Conservation (phyloP, 352 stramenopile genomes). For the Globisporangium heterothallicum region DNA sequence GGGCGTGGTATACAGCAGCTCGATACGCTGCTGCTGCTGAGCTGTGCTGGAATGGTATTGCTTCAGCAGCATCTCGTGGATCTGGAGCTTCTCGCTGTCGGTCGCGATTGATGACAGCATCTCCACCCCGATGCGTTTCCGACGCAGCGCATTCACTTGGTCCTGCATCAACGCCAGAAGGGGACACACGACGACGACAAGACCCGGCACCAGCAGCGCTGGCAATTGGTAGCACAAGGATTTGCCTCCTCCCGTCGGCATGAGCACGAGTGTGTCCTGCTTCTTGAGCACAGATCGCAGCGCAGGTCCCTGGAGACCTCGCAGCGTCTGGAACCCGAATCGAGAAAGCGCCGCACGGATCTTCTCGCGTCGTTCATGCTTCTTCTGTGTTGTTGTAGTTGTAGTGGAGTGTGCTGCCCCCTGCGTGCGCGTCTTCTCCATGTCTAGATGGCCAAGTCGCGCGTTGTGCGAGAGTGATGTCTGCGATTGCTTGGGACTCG, state of each 20-base stretch:
- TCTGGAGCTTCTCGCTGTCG: constrained; percentile 20
- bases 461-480: too few relatives aligned
- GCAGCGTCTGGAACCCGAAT: constrained; percentile 40
- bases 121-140: constrained; percentile 37
- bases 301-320: constrained; percentile 35
- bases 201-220: constrained; percentile 30
- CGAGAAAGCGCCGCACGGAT: constrained; percentile 39
- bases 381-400: too few relatives aligned
- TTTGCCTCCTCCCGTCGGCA: constrained; percentile 97
- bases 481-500: too few relatives aligned
- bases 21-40: constrained; percentile 18
- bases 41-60: constrained; percentile 9
- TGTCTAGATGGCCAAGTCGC: too few relatives aligned
- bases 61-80: constrained; percentile 23
- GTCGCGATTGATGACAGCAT: constrained; percentile 51
- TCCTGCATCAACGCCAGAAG: constrained; percentile 88
- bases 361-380: constrained; percentile 35
- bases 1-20: constrained; percentile 86
- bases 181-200: constrained; percentile 87
- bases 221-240: constrained; percentile 95
- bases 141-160: constrained; percentile 65
- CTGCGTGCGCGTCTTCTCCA: too few relatives aligned
- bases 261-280: constrained; percentile 81
- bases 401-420: too few relatives aligned
- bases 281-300: constrained; percentile 35